Base-by-base conservation (phyloP, 495 filamentous ascomycete species). In the Xylona heveae region DNA sequence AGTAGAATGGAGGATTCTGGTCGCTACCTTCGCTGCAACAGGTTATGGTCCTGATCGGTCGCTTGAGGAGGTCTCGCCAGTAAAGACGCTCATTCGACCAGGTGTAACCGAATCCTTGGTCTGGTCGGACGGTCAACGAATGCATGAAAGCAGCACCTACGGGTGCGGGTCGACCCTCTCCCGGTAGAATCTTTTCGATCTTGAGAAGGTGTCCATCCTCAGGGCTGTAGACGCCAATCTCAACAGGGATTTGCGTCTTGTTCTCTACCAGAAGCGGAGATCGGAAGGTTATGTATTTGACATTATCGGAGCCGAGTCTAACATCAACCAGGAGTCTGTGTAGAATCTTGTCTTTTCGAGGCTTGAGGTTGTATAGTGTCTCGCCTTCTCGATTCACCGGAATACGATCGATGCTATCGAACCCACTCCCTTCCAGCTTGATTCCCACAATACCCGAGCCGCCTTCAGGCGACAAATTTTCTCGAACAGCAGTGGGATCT, bases 261-360 rank as follows among this genome's bases (percentile, higher is more conserved):
- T 97, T 97, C 51, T 94, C 88, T n/a, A 97, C 68, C 9, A 93
- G 54, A n/a, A 97, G 60, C 5, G 88, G 88, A 9, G 88, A 95
- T 24, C 85, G 71, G 47, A 97, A 79, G 6, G 82, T 95, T 44
- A 97, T 88, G 49, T 92, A 85, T 53, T 97, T 97, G 51, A 97
- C 74, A 38, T 93, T 94, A 52, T 97, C 83, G 3, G 67, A 51
- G 16, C 82, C 85, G 20, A 97, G 66, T 31, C 70, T 84, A 39
- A 97, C 74, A 34, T 97, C 84, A 19, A 94, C 85, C 21, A 95
- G 64, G 13, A 97, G 62, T 18, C 82, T 74, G 50, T 97, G 90
- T 42, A 81, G 63, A 13, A 91, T 62, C 27, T 73, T 59, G 43
- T 92, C 72, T 47, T 85, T 83, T 33, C 78, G 71, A 8, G 82